Evolutionary conservation across 495 filamentous ascomycete genomes (phyloP).

Genomic region (Lindgomyces ingoldianus): DNA sequence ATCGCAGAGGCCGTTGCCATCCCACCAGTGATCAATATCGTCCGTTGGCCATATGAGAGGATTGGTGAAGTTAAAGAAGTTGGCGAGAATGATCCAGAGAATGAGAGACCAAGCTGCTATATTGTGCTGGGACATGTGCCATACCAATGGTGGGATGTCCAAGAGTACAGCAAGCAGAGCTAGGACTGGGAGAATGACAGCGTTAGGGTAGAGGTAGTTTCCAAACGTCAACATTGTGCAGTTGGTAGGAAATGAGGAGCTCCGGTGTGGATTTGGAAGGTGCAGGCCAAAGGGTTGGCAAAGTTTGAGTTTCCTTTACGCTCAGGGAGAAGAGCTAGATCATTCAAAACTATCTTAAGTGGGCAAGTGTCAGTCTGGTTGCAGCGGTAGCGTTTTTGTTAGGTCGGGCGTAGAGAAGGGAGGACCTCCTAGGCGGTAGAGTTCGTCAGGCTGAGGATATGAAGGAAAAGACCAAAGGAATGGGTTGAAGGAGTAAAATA

Average conservation of each 20-base stretch:
- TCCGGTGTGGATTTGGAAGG: too few relatives aligned
- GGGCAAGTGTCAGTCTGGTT: background rate
- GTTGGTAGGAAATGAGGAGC: too few relatives aligned
- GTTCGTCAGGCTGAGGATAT: too few relatives aligned
- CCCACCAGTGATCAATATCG: conserved; percentile 66
- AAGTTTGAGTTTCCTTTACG: background rate
- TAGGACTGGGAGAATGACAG: conserved; percentile 49
- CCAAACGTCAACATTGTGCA: background rate
- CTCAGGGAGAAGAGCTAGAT: too few relatives aligned
- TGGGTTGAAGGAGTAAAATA: too few relatives aligned
- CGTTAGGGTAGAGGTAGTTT: conserved; percentile 19
- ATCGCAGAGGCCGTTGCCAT: conserved; percentile 79
- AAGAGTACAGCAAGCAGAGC: conserved; percentile 59
- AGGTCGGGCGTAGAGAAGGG: too few relatives aligned
- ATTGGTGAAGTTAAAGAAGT: conserved; percentile 72
- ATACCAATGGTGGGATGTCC: conserved; percentile 56
- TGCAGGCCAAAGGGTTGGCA: background rate
- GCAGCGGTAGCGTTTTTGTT: background rate
- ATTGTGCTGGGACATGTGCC: conserved; percentile 62
- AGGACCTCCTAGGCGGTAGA: too few relatives aligned
- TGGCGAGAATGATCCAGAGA: conserved; percentile 63
- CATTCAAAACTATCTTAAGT: too few relatives aligned
- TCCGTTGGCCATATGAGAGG: conserved; percentile 79
- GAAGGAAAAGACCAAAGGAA: too few relatives aligned
- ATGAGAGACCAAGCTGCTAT: conserved; percentile 64